Percentiles rank a stretch among this genome's conserved stretches.
phyloP scores from a whole-genome alignment of 129 eudicot species.

The Centaurea solstitialis region DNA sequence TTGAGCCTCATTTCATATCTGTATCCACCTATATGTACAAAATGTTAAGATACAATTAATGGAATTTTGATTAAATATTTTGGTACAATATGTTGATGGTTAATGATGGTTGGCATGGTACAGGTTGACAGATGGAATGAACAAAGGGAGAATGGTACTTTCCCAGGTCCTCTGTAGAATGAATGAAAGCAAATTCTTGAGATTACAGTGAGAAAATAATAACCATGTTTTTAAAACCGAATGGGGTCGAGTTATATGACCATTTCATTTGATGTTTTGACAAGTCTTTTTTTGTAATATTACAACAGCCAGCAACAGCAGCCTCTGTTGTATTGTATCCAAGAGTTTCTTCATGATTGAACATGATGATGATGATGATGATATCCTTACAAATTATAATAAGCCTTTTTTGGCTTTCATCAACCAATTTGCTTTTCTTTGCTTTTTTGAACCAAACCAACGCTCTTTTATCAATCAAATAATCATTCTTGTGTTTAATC shows the following conservation, averaged over 20 bases:
- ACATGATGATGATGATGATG: neutral
- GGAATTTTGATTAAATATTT: no score
- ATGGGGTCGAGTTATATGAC: neutral
- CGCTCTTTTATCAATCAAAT: neutral
- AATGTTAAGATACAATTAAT: neutral
- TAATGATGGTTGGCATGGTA: neutral
- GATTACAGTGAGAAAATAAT: neutral
- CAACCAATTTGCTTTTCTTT: no score
- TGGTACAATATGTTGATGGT: neutral
- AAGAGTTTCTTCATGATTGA: neutral
- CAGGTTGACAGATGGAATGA: constrained; percentile 90
- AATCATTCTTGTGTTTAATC: neutral
- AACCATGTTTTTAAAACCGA: neutral
- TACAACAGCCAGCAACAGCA: neutral
- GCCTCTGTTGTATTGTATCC: neutral
- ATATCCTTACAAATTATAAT: neutral
- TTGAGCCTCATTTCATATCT: no score
- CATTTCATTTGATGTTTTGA: neutral
- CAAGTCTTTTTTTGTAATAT: neutral
- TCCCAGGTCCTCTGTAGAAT: constrained; percentile 80
- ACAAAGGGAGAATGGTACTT: constrained; percentile 90
- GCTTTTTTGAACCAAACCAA: no score
- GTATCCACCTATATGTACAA: neutral
- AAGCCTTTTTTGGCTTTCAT: neutral
- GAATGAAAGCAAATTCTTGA: neutral